phyloP scores from a whole-genome alignment of 2,329 filamentous ascomycete species.

The Colletotrichum sp. region DNA sequence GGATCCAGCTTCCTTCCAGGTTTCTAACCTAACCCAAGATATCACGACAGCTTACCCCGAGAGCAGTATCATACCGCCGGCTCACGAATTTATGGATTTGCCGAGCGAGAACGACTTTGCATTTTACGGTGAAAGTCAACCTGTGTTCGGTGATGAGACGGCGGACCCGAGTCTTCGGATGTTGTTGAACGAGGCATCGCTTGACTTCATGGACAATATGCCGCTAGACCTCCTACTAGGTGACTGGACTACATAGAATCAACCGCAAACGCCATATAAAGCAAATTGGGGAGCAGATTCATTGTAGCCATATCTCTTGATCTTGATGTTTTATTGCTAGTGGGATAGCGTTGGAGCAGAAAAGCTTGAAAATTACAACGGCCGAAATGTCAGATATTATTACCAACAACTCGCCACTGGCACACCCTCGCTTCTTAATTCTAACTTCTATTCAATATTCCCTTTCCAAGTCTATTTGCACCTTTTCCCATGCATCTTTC shows the following conservation, averaged over 20 bases:
- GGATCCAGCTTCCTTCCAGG: not conserved
- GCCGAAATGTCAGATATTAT: not conserved
- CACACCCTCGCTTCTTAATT: accelerated
- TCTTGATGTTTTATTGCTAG: too few species aligned
- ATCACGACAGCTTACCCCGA: not conserved
- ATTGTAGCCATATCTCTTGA: not conserved
- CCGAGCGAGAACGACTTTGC: constrained; percentile 7
- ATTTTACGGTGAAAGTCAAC: not conserved
- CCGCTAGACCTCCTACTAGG: not conserved
- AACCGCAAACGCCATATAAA: not conserved
- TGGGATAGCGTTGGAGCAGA: too few species aligned
- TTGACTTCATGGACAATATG: constrained; percentile 7
- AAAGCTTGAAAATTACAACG: too few species aligned
- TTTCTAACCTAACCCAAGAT: not conserved
- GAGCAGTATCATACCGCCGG: not conserved
- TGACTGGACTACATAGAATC: not conserved
- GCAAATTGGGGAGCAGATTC: not conserved
- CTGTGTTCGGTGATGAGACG: not conserved
- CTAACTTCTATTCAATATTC: not conserved
- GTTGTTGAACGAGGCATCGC: not conserved
- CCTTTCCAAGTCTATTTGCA: not conserved
- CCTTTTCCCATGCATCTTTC: not conserved
- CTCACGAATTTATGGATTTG: not conserved
- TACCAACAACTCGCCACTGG: not conserved
- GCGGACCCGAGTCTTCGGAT: not conserved